phyloP scores from a whole-genome alignment of 2,329 filamentous ascomycete species.

The Sphaerulina populicola region DNA sequence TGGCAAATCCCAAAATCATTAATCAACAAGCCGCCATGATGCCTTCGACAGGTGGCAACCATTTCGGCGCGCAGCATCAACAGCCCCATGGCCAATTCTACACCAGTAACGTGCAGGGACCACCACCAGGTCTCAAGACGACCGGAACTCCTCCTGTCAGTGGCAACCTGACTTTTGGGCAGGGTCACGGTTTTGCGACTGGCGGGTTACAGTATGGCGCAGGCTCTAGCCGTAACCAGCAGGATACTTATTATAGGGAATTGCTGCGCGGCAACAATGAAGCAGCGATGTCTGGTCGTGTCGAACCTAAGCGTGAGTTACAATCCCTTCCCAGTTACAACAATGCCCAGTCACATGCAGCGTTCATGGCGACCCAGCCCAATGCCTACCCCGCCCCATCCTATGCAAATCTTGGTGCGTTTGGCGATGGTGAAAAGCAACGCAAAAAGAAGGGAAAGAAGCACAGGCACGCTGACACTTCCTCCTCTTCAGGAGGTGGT shows the following conservation, averaged over 20 bases:
- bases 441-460: conserved; percentile 98
- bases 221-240: conserved; percentile 38
- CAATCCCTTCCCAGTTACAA: conserved; percentile 23
- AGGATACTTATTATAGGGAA: conserved; percentile 22
- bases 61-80: conserved; percentile 49
- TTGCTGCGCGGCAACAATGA: conserved; percentile 19
- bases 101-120: conserved; percentile 75
- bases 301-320: conserved; percentile 31
- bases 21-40: conserved; percentile 83
- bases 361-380: conserved; percentile 21
- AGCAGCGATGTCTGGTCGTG: conserved; percentile 11
- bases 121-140: conserved; percentile 89
- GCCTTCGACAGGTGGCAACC: conserved; percentile 43
- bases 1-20: conserved; percentile 72
- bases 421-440: conserved; percentile 45
- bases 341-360: conserved; percentile 20
- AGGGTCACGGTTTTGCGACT: conserved; percentile 74
- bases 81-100: conserved; percentile 62
- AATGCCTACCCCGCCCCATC: conserved; percentile 21
- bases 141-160: conserved; percentile 83
- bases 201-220: conserved; percentile 55
- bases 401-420: conserved; percentile 23
- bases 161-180: conserved; percentile 75
- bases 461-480: conserved; percentile 99
- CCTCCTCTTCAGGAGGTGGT: conserved; percentile 89